A percentile compares a stretch with the other conserved stretches of the same genome.
Conservation (phyloP, 352 stramenopile genomes). For the Pythium insidiosum region DNA sequence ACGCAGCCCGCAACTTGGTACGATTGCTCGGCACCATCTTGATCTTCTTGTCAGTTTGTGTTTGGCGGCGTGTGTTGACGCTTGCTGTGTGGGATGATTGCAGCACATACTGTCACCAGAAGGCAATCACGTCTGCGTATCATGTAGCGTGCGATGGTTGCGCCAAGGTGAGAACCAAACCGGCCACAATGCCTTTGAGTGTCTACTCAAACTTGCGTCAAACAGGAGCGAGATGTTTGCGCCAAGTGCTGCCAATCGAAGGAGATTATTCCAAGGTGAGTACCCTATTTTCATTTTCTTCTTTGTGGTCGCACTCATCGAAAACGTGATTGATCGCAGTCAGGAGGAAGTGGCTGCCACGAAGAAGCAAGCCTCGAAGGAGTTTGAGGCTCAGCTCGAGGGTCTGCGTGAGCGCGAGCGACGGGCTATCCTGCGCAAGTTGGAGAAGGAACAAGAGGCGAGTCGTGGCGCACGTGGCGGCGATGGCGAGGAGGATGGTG, state of each 20-base stretch:
- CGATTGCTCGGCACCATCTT: no score
- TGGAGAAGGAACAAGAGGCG: conserved; percentile 48
- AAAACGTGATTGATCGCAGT: conserved; percentile 30
- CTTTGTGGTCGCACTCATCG: no score
- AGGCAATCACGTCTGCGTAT: conserved; percentile 91
- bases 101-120: conserved; percentile 89
- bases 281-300: no score
- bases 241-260: conserved; percentile 82
- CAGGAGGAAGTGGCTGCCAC: conserved; percentile 38
- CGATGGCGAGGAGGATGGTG: conserved; percentile 17
- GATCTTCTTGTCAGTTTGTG: no score
- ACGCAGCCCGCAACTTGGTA: conserved; percentile 91
- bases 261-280: conserved; percentile 56
- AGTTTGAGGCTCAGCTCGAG: conserved; percentile 43
- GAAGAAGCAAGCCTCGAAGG: conserved; percentile 35
- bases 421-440: conserved; percentile 56
- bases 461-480: conserved; percentile 27
- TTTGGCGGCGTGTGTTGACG: not conserved
- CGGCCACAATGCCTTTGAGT: not conserved
- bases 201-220: no score
- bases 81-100: conserved; percentile 1
- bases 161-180: conserved; percentile 37
- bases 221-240: conserved; percentile 79
- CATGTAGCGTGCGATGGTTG: conserved; percentile 91
- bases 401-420: conserved; percentile 75